A percentile compares a stretch with the other conserved stretches of the same genome.
Conservation (phyloP, 2,329 filamentous ascomycete genomes). For the Aspergillus unguis region DNA sequence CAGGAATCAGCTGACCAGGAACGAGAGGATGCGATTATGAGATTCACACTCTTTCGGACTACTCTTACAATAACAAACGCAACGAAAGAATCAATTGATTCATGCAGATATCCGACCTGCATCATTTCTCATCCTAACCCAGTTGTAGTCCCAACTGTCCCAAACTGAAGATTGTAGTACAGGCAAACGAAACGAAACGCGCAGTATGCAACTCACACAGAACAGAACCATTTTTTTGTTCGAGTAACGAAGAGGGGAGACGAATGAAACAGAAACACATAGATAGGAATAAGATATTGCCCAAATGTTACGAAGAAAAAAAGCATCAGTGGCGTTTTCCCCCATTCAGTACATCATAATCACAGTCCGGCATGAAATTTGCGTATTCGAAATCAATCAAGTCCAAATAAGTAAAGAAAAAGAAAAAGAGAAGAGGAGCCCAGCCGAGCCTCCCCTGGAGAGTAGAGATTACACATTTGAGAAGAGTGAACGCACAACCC, state of each 20-base stretch:
- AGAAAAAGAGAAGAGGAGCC: slow-evolving; percentile 18
- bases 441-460: slow-evolving; percentile 38
- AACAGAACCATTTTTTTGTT: slow-evolving; percentile 15
- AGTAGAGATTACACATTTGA: slow-evolving; percentile 43
- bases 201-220: slow-evolving; percentile 23
- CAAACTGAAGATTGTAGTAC: slow-evolving; percentile 22
- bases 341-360: slow-evolving; percentile 37
- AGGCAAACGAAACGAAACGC: slow-evolving; percentile 14
- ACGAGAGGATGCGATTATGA: too few species aligned
- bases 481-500: slow-evolving; percentile 11
- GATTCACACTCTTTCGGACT: too few species aligned
- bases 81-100: slow-evolving; percentile 18
- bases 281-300: slow-evolving; percentile 13
- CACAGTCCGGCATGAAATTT: slow-evolving; percentile 26
- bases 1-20: too few species aligned
- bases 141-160: slow-evolving; percentile 23
- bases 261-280: slow-evolving; percentile 21
- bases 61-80: too few species aligned
- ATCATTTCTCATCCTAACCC: slow-evolving; percentile 20
- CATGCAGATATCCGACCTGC: slow-evolving; percentile 8
- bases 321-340: slow-evolving; percentile 25
- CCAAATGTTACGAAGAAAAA: slow-evolving; percentile 18
- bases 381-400: slow-evolving; percentile 16
- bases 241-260: slow-evolving; percentile 16
- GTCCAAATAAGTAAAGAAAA: slow-evolving; percentile 11